These are phyloP conservation scores for Setomelanomma holmii DNA, from an alignment of 2,329 filamentous ascomycete species.

Conservation along the genomic window DNA sequence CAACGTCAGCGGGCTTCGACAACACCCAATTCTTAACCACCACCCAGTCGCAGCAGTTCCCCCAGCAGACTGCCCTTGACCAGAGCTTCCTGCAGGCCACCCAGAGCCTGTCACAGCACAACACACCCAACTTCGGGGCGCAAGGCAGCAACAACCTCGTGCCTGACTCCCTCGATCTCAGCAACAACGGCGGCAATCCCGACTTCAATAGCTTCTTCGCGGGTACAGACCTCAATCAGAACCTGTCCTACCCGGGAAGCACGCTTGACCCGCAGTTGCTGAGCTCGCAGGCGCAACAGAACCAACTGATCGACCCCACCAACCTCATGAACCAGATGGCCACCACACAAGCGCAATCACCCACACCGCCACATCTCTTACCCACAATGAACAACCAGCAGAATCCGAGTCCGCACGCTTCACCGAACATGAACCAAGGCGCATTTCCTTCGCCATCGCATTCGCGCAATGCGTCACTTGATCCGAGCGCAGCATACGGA, in stretches of 20 bases:
- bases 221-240: slow-evolving; percentile 58
- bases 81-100: slow-evolving; percentile 50
- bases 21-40: slow-evolving; percentile 52
- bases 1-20: slow-evolving; percentile 45
- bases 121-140: slow-evolving; percentile 52
- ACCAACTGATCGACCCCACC: slow-evolving; percentile 54
- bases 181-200: slow-evolving; percentile 32
- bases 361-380: slow-evolving; percentile 65
- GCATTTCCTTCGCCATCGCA: slow-evolving; percentile 62
- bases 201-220: slow-evolving; percentile 64
- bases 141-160: slow-evolving; percentile 48
- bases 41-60: slow-evolving; percentile 54
- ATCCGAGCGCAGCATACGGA: slow-evolving; percentile 67
- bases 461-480: slow-evolving; percentile 67
- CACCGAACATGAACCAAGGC: slow-evolving; percentile 61
- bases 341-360: slow-evolving; percentile 57
- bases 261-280: slow-evolving; percentile 55
- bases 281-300: slow-evolving; percentile 50
- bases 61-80: slow-evolving; percentile 51
- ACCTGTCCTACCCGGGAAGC: slow-evolving; percentile 63
- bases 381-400: slow-evolving; percentile 61
- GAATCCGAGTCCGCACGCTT: slow-evolving; percentile 60
- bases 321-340: slow-evolving; percentile 60
- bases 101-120: slow-evolving; percentile 62
- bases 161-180: slow-evolving; percentile 46